phyloP scores from a whole-genome alignment of 2,329 filamentous ascomycete genomes.

The Aspergillus calidoustus region DNA sequence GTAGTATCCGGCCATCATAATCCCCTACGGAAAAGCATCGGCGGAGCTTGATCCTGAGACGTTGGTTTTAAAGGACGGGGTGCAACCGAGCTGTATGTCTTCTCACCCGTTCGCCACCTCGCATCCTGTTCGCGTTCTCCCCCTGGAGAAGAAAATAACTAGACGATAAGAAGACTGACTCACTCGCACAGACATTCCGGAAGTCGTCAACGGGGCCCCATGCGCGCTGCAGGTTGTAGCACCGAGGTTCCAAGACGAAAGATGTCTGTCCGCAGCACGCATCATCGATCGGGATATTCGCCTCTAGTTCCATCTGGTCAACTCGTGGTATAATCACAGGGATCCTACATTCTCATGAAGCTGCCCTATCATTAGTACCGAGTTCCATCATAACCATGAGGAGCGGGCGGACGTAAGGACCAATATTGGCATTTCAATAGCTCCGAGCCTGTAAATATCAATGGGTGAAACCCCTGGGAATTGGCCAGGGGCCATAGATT shows the following conservation, averaged over 20 bases:
- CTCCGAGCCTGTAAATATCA: neutral
- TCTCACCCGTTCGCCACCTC: neutral
- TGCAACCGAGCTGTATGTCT: constrained; percentile 34
- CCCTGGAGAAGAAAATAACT: neutral
- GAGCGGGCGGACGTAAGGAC: neutral
- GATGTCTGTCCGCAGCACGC: constrained; percentile 42
- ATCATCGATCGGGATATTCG: constrained; percentile 36
- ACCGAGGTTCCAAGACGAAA: constrained; percentile 54
- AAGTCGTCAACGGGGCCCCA: constrained; percentile 49
- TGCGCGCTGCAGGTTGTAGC: constrained; percentile 54
- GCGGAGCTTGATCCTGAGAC: constrained; percentile 45
- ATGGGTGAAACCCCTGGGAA: neutral
- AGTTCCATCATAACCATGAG: neutral
- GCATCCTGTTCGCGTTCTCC: neutral
- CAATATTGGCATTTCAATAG: neutral
- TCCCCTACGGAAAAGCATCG: constrained; percentile 5
- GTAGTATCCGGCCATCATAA: constrained; percentile 7
- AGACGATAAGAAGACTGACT: constrained; percentile 12
- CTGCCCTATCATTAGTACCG: neutral
- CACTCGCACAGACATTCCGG: constrained; percentile 44
- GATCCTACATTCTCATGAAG: neutral
- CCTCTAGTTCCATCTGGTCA: neutral
- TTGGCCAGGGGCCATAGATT: neutral
- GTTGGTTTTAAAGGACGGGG: constrained; percentile 34
- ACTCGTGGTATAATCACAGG: neutral